These are phyloP conservation scores for Phyllosticta capitalensis DNA, from an alignment of 2,329 filamentous ascomycete genomes.

Conservation along the genomic window DNA sequence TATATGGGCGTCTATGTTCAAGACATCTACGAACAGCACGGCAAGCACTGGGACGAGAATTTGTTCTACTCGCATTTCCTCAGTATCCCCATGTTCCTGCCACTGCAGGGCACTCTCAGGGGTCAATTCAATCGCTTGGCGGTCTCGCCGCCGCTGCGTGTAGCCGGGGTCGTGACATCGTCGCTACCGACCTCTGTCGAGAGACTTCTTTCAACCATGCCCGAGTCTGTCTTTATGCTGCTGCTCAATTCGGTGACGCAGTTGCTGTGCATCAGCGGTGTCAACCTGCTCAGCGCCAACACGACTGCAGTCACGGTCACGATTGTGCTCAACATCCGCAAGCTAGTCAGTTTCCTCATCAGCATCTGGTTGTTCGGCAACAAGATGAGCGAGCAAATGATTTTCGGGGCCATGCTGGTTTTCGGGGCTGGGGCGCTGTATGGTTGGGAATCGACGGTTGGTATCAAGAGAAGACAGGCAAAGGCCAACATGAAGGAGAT, in stretches of 20 bases:
- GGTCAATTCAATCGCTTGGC: conserved; percentile 56
- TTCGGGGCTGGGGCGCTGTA: conserved; percentile 89
- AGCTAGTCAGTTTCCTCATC: conserved; percentile 79
- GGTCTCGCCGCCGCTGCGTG: conserved; percentile 50
- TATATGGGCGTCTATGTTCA: conserved; percentile 95
- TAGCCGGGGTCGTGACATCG: conserved; percentile 21
- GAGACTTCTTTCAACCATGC: conserved; percentile 28
- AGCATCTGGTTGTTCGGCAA: conserved; percentile 96
- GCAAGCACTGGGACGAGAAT: conserved; percentile 89
- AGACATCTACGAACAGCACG: conserved; percentile 75
- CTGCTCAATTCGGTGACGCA: conserved; percentile 77
- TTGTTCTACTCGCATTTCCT: conserved; percentile 83
- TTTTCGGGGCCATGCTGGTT: conserved; percentile 73
- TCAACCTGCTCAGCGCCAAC: conserved; percentile 83
- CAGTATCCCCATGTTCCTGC: conserved; percentile 66
- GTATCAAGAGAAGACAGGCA: conserved; percentile 30
- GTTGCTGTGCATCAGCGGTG: conserved; percentile 88
- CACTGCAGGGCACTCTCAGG: conserved; percentile 56
- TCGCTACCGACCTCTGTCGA: conserved; percentile 22
- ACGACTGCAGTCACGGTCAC: conserved; percentile 91
- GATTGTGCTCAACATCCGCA: conserved; percentile 90
- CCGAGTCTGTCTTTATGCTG: conserved; percentile 63
- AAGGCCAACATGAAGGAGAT: conserved; percentile 2
- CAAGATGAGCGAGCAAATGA: conserved; percentile 61
- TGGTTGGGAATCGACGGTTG: conserved; percentile 57